These are phyloP conservation scores for Calvatia gigantea DNA, from an alignment of 768 basidiomycete genomes.

Conservation along the genomic window DNA sequence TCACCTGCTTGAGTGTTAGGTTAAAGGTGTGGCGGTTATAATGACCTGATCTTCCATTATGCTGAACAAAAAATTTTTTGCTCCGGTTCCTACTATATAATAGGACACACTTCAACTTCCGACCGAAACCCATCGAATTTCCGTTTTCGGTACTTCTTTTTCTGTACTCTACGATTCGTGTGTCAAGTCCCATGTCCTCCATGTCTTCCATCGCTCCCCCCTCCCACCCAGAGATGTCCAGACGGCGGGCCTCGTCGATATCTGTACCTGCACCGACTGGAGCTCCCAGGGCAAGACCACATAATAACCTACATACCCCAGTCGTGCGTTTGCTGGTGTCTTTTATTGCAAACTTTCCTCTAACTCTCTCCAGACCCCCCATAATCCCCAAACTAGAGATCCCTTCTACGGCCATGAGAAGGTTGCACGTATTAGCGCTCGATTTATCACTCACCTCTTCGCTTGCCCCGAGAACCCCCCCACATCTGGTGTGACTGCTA, in stretches of 20 bases:
- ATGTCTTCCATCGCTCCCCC: slow-evolving; percentile 6
- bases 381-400: slow-evolving; percentile 33
- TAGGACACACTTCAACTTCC: too few relatives aligned
- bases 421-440: slow-evolving; percentile 62
- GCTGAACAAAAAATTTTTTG: slow-evolving; percentile 12
- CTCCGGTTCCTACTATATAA: too few relatives aligned
- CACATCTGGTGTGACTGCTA: slow-evolving; percentile 35
- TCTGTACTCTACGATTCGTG: slow-evolving; percentile 5
- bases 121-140: too few relatives aligned
- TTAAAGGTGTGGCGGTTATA: neutral
- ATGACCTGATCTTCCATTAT: neutral
- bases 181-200: slow-evolving; percentile 4
- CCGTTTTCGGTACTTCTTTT: too few relatives aligned
- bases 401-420: slow-evolving; percentile 77
- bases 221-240: slow-evolving; percentile 8
- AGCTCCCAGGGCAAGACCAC: slow-evolving; percentile 11
- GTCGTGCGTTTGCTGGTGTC: slow-evolving; percentile 4
- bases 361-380: slow-evolving; percentile 21
- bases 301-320: slow-evolving; percentile 7
- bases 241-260: slow-evolving; percentile 6
- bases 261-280: slow-evolving; percentile 2
- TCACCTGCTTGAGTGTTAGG: too few relatives aligned
- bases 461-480: slow-evolving; percentile 83
- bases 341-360: slow-evolving; percentile 7
- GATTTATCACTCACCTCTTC: slow-evolving; percentile 84